These are phyloP conservation scores for Cymodocea nodosa DNA, from an alignment of 116 monocot genomes.

Conservation along the genomic window DNA sequence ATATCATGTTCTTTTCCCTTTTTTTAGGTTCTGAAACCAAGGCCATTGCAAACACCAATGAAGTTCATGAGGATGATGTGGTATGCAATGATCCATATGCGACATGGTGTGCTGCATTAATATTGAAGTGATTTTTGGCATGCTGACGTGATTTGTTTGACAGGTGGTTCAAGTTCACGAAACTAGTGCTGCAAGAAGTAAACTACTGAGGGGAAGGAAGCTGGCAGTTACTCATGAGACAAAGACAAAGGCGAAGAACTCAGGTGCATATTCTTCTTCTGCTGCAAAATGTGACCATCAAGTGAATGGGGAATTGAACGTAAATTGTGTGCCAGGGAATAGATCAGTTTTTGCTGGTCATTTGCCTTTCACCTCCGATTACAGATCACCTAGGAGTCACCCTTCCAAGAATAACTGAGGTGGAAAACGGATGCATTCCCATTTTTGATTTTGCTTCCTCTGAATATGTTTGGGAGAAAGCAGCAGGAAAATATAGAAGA, in stretches of 20 bases:
- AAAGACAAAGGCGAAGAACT: not conserved
- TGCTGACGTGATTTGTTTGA: not conserved
- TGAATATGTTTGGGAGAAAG: not conserved
- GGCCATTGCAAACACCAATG: not conserved
- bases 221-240: not conserved
- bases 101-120: not conserved
- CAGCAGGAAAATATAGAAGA: no score
- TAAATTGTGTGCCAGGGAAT: not conserved
- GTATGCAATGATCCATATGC: not conserved
- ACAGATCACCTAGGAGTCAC: not conserved
- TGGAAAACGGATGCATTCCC: no score
- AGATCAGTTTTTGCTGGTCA: not conserved
- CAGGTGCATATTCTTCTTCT: conserved; percentile 1
- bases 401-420: conserved; percentile 5
- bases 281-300: conserved; percentile 4
- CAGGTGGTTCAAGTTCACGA: not conserved
- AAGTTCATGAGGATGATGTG: not conserved
- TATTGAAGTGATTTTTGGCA: not conserved
- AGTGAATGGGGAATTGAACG: conserved; percentile 3
- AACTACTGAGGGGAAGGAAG: not conserved
- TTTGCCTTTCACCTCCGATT: conserved; percentile 3
- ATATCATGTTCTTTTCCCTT: not conserved
- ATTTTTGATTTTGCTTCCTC: not conserved
- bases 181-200: not conserved
- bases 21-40: no score